These are phyloP conservation scores for Penicillium odoratum DNA, from an alignment of 495 filamentous ascomycete species.

Conservation along the genomic window DNA sequence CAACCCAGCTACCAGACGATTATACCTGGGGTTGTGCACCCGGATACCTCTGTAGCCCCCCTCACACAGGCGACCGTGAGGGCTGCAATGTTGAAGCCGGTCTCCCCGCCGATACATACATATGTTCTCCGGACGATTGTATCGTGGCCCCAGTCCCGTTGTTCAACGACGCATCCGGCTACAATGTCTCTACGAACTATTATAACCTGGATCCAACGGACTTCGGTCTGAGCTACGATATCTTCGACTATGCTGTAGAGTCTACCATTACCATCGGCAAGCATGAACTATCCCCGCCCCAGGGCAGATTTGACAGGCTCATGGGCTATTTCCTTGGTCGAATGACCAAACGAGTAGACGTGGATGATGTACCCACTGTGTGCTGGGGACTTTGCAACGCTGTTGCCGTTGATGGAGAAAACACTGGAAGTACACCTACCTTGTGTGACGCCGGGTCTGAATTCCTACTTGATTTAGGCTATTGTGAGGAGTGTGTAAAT, in stretches of 20 bases:
- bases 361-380: constrained; percentile 29
- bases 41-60: constrained; percentile 56
- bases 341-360: constrained; percentile 9
- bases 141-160: constrained; percentile 36
- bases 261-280: constrained; percentile 4
- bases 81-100: constrained; percentile 56
- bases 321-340: not conserved
- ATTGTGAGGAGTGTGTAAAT: constrained; percentile 38
- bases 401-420: not conserved
- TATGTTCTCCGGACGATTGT: constrained; percentile 58
- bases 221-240: constrained; percentile 63
- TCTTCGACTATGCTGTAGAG: constrained; percentile 45
- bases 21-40: constrained; percentile 59
- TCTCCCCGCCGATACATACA: constrained; percentile 51
- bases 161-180: constrained; percentile 34
- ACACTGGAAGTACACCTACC: constrained; percentile 17
- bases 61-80: constrained; percentile 25
- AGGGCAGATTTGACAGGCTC: not conserved
- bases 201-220: constrained; percentile 63
- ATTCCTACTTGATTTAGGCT: constrained; percentile 35
- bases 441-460: constrained; percentile 46
- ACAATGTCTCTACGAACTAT: constrained; percentile 55
- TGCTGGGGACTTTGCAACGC: constrained; percentile 59
- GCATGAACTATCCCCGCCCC: not conserved
- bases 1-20: constrained; percentile 35